phyloP scores from a whole-genome alignment of 169 alveolate species.

The Eimeria necatrix region DNA sequence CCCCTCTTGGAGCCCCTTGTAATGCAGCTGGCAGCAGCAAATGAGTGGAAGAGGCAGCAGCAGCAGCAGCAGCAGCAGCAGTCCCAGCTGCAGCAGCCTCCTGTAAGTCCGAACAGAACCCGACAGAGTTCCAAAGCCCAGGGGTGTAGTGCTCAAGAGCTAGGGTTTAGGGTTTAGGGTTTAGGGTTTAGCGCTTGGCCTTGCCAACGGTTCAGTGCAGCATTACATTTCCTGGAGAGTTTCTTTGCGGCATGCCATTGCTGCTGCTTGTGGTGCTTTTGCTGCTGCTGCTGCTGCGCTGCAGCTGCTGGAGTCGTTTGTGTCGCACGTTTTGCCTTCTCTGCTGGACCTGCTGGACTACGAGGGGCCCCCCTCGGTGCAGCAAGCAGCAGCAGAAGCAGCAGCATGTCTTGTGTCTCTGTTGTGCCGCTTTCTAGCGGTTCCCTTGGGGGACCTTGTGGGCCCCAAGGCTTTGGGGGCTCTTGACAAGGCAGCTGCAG shows the following conservation, averaged over 20 bases:
- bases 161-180: slow-evolving; percentile 33
- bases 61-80: slow-evolving; percentile 20
- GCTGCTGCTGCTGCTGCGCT: slow-evolving; percentile 25
- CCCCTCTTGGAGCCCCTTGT: slow-evolving; percentile 19
- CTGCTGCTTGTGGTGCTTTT: background rate
- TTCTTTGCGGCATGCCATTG: background rate
- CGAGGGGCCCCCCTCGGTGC: slow-evolving; percentile 25
- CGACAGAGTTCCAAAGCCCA: background rate
- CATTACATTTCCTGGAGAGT: background rate
- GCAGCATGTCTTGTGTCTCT: slow-evolving; percentile 6
- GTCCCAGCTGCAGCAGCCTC: background rate
- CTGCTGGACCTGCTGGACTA: background rate
- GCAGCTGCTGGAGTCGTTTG: background rate
- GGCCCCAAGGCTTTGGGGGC: background rate
- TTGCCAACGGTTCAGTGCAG: too few species aligned
- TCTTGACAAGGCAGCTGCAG: slow-evolving; percentile 5
- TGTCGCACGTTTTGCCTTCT: background rate
- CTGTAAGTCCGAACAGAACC: background rate
- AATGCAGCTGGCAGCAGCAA: background rate
- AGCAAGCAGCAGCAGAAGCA: slow-evolving; percentile 15
- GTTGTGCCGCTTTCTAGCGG: background rate
- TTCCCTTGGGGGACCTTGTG: slow-evolving; percentile 19
- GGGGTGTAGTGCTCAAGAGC: background rate
- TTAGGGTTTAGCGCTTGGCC: background rate
- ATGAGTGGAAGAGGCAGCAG: slow-evolving; percentile 29